Evolutionary conservation across 768 basidiomycete genomes (phyloP).

Genomic region (Trametes cingulata): DNA sequence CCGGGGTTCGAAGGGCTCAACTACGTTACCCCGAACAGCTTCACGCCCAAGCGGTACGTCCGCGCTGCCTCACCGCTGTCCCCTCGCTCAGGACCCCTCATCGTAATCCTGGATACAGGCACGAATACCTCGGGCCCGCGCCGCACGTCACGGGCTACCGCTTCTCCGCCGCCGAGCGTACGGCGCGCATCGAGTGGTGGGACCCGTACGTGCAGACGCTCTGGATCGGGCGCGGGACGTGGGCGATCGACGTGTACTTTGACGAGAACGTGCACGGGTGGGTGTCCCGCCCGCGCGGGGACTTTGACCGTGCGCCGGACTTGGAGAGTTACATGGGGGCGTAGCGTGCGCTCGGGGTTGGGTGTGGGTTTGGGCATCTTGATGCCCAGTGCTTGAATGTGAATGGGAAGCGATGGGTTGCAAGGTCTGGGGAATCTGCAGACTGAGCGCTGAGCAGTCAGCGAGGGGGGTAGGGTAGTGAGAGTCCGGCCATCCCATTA

Average conservation of each 20-base stretch:
- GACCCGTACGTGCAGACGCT: background rate
- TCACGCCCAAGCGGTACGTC: background rate
- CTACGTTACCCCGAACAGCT: background rate
- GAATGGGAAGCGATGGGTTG: no score
- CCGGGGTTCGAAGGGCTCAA: background rate
- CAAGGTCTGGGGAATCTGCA: no score
- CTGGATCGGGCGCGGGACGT: constrained; percentile 3
- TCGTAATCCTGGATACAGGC: no score
- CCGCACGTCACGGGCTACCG: constrained; percentile 4
- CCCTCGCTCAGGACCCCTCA: no score
- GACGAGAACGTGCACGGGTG: constrained; percentile 1
- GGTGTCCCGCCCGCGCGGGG: constrained; percentile 7
- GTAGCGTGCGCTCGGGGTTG: background rate
- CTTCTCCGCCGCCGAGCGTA: background rate
- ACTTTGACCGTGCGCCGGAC: background rate
- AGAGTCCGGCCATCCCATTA: background rate
- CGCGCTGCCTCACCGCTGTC: no score
- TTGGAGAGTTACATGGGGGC: background rate
- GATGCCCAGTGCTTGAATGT: no score
- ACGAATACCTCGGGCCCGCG: constrained; percentile 6
- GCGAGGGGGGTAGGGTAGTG: no score
- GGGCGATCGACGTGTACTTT: constrained; percentile 7
- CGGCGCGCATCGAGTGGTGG: constrained; percentile 9
- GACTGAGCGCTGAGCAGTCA: no score
- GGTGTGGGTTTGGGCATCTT: no score